Base-by-base conservation (phyloP, 2,329 filamentous ascomycete species). In the Aspergillus costaricaensis region DNA sequence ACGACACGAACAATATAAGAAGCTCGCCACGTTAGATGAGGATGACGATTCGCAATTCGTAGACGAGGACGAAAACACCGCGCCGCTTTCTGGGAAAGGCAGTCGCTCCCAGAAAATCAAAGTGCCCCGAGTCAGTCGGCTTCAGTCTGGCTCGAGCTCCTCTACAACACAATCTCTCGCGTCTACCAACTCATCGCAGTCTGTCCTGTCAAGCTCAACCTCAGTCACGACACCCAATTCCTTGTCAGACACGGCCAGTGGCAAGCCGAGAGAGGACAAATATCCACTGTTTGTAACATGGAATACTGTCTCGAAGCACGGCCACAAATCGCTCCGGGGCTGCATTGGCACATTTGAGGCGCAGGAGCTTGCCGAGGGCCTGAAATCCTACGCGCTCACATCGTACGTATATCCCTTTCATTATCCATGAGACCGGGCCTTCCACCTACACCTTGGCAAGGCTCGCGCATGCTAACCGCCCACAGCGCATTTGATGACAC, bases 281-380 rank as follows among this genome's bases (percentile, higher is more conserved):
- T 86, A 88, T 63, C 94, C 94, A 0, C 84, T 98, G 41, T 98
- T 98, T 74, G 91, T 99, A 50, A 96, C 93, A 7, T 98, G 94
- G 93, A 96, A 97, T 79, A 91, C 86, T 0, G 68, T 92, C 57
- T 86, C 85, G 7, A 76, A 81, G 68, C 80, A 74, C 56, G 85
- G 86, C 27, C 79, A 86, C 65, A 88, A 88, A 73, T 85, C 84
- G 23, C 85, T 99, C 44, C 89, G 95, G 61, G 95, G 95, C 61
- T 99, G 95, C 81, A 98, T 99, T 73, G 95, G 95, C 67, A 99
- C 94, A 2, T 99, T 98, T 72, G 90, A 93, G 71, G 76, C 88
- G 2, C 86, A 91, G 70, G 86, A 89, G 53, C 85, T 99, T 12
- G 83, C 87, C 30, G 77, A 85, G 1, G 93, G 92, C 4, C 80